Conservation (phyloP, 1,284 basidiomycete genomes). For the Cutaneotrichosporon arboriforme region DNA sequence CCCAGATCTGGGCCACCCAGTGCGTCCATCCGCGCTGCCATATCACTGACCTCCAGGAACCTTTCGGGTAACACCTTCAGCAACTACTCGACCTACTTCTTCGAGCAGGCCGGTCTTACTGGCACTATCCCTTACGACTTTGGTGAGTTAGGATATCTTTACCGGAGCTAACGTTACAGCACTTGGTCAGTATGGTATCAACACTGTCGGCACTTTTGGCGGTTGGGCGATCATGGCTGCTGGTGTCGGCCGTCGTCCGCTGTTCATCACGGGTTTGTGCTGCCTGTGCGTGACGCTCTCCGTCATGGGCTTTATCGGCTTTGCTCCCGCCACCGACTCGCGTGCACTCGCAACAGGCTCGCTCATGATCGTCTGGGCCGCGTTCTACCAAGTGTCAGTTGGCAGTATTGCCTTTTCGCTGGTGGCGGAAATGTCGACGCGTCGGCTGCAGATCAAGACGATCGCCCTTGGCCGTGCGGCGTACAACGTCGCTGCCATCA, state of each 20-base stretch:
- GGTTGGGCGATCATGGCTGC: slow-evolving; percentile 38
- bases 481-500: slow-evolving; percentile 47
- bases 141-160: background rate
- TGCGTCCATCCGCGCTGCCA: background rate
- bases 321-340: slow-evolving; percentile 10
- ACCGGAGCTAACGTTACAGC: background rate
- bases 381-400: slow-evolving; percentile 1
- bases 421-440: slow-evolving; percentile 50
- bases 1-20: background rate
- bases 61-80: slow-evolving; percentile 16
- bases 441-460: slow-evolving; percentile 52
- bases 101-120: slow-evolving; percentile 44
- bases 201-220: slow-evolving; percentile 25
- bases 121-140: slow-evolving; percentile 22
- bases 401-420: slow-evolving; percentile 28
- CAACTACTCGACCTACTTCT: slow-evolving; percentile 35
- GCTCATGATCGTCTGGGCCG: slow-evolving; percentile 10
- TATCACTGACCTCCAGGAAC: slow-evolving; percentile 1
- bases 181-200: slow-evolving; percentile 29
- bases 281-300: slow-evolving; percentile 45
- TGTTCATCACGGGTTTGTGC: slow-evolving; percentile 48
- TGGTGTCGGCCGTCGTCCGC: slow-evolving; percentile 38
- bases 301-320: slow-evolving; percentile 21
- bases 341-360: slow-evolving; percentile 6
- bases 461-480: slow-evolving; percentile 50